Conservation (phyloP, 176 grass and related monocot species). For the Eragrostis curvula region DNA sequence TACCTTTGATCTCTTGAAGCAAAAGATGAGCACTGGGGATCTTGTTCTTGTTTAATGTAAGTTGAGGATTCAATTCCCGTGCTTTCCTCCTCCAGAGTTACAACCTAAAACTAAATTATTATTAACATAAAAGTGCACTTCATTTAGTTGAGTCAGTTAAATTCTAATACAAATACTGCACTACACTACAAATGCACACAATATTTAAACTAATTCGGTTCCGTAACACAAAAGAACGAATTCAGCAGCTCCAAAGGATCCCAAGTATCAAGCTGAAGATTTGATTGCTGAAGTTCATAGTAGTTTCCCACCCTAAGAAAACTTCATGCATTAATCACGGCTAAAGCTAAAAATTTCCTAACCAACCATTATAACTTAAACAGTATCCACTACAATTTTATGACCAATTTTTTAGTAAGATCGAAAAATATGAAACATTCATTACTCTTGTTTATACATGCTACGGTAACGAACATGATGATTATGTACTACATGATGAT, state of each 20-base stretch:
- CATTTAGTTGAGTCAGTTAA: slow-evolving; percentile 28
- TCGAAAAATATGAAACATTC: background rate
- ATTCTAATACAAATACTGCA: slow-evolving; percentile 17
- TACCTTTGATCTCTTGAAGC: slow-evolving; percentile 48
- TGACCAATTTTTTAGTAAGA: background rate
- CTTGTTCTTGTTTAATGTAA: slow-evolving; percentile 49
- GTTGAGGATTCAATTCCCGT: slow-evolving; percentile 41
- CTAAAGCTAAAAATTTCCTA: background rate
- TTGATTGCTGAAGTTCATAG: background rate
- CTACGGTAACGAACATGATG: background rate
- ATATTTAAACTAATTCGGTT: background rate
- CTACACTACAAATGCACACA: slow-evolving; percentile 4
- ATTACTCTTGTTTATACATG: background rate
- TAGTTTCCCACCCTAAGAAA: background rate
- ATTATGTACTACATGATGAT: background rate
- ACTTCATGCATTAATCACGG: background rate
- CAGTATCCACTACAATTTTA: background rate
- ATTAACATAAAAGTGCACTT: slow-evolving; percentile 39
- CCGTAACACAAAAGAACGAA: background rate
- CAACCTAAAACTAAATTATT: slow-evolving; percentile 50
- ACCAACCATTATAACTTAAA: background rate
- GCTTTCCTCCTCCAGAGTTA: slow-evolving; percentile 32
- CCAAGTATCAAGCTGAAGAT: background rate
- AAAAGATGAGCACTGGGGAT: slow-evolving; percentile 39
- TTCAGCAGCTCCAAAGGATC: background rate